Evolutionary conservation across 345 rosid species (phyloP).

Genomic region (Rubroshorea leprosula): DNA sequence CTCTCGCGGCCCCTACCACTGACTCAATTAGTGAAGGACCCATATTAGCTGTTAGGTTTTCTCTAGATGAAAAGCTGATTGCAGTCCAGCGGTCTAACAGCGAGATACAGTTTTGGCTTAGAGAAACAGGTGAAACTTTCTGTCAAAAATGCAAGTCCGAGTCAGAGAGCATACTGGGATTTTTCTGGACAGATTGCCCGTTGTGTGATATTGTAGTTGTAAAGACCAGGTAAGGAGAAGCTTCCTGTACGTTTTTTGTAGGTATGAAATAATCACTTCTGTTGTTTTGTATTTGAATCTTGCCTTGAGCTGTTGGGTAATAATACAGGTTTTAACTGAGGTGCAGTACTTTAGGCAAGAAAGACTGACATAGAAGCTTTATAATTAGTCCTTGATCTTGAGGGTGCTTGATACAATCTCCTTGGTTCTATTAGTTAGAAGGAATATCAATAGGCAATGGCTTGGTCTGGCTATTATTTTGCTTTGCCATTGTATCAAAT

Average conservation of each 20-base stretch:
- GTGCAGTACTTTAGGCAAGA: not conserved
- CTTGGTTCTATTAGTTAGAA: no score
- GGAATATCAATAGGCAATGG: no score
- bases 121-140: conserved; percentile 67
- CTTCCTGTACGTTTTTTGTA: conserved; percentile 14
- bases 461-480: no score
- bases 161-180: conserved; percentile 81
- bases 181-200: conserved; percentile 95
- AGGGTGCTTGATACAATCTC: no score
- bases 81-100: conserved; percentile 75
- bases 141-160: conserved; percentile 61
- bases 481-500: no score
- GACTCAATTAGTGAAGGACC: conserved; percentile 85
- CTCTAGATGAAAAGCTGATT: conserved; percentile 70
- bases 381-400: not conserved
- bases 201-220: conserved; percentile 74
- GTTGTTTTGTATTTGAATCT: not conserved
- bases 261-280: conserved; percentile 1
- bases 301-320: not conserved
- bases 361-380: not conserved
- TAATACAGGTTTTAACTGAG: no score
- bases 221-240: conserved; percentile 68
- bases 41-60: conserved; percentile 61
- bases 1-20: conserved; percentile 48
- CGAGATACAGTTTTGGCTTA: conserved; percentile 67